Evolutionary conservation across 108 stramenopile genomes (phyloP), one percentile per base, ranked within the genome.

Genomic region (Conticribra weissflogii): DNA sequence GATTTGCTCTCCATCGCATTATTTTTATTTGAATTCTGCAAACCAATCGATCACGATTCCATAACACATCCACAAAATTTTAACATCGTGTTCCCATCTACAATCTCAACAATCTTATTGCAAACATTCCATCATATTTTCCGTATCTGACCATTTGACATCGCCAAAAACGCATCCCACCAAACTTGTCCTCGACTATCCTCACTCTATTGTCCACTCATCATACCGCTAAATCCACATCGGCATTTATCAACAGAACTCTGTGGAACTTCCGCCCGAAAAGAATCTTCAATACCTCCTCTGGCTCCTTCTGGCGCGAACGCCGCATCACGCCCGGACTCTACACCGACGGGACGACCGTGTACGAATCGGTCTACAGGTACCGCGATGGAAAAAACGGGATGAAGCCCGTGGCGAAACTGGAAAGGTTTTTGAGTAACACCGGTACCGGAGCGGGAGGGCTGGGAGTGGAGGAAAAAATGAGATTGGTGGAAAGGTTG

Each of bases 251-350:
- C 30, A 21, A 25, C 32, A 91, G 87, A 70, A 95, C 86, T 23
- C 61, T 91, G 9, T 95, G 88, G 88, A 95, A 95, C 69, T 91
- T 92, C 70, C 89, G 84, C 28, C 88, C 91, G 1, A 88, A 87
- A 50, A 81, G 90, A 41, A 80, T 89, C 54, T 84, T 95, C 57
- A 82, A 88, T 12, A 79, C 86, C 61, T 81, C 90, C 8, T 95
- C 94, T 15, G 94, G 94, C 17, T 84, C 82, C 58, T 91, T 87
- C 60, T 90, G 89, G 88, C 83, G 94, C 27, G 94, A 95, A 76
- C 88, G 94, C 30, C 85, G 94, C 16, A 55, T 95, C 9, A 77
- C 75, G n/a, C 82, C 85, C 0, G 94, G 94, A 0, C 53, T 95
- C 21, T 95, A 95, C 70, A 95, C 94, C 5, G 94, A 95, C 52